Evolutionary conservation across 352 stramenopile species (phyloP).

Genomic region (Globisporangium viniferum): DNA sequence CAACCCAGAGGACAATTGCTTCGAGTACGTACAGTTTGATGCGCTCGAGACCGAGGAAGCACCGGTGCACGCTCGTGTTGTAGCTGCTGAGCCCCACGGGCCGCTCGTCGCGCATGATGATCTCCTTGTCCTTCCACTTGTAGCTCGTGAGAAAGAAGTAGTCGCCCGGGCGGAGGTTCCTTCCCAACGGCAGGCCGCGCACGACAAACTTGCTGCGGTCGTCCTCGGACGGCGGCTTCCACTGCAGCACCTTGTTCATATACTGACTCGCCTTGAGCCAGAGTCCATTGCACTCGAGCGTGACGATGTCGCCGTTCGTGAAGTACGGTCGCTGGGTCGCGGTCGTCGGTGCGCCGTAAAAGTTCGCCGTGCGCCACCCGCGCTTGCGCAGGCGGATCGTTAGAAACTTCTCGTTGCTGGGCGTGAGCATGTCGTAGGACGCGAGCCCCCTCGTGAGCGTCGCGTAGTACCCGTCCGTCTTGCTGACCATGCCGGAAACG

Average conservation of each 20-base stretch:
- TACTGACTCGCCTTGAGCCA: slow-evolving; percentile 69
- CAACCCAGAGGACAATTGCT: background rate
- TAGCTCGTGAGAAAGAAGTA: slow-evolving; percentile 88
- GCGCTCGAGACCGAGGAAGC: slow-evolving; percentile 78
- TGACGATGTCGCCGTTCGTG: slow-evolving; percentile 83
- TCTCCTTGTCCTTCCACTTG: slow-evolving; percentile 86
- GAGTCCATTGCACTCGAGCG: slow-evolving; percentile 83
- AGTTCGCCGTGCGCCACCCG: slow-evolving; percentile 46
- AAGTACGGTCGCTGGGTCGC: slow-evolving; percentile 64
- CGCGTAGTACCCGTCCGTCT: slow-evolving; percentile 83
- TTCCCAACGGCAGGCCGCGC: slow-evolving; percentile 67
- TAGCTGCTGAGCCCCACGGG: slow-evolving; percentile 79
- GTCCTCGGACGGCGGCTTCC: slow-evolving; percentile 80
- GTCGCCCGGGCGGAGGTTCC: slow-evolving; percentile 69
- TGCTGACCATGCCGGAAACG: slow-evolving; percentile 76
- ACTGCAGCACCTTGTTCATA: slow-evolving; percentile 83
- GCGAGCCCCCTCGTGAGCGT: slow-evolving; percentile 69
- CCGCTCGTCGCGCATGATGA: slow-evolving; percentile 76
- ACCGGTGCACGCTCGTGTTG: slow-evolving; percentile 80
- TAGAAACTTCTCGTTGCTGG: slow-evolving; percentile 82
- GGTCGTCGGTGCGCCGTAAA: slow-evolving; percentile 24
- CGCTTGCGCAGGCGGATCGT: slow-evolving; percentile 79
- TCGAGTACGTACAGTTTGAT: slow-evolving; percentile 57
- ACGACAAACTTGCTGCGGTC: slow-evolving; percentile 87
- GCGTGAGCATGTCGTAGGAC: slow-evolving; percentile 80